Evolutionary conservation across 495 filamentous ascomycete species (phyloP), one percentile per base, ranked within the genome.

Genomic region (Extremus antarcticus): DNA sequence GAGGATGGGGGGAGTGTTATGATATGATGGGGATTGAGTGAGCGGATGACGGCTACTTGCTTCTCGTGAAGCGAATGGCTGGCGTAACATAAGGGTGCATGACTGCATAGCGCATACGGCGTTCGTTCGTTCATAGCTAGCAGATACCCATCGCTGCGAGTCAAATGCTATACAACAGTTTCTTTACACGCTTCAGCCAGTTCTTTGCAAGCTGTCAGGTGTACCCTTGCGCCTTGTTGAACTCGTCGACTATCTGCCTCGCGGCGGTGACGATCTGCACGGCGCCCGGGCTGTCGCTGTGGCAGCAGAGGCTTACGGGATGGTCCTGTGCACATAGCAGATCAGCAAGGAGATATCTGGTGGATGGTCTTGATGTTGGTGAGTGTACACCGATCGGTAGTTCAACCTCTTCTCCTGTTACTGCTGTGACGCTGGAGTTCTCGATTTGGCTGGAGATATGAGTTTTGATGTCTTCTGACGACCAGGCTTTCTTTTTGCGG

Each of bases 401-500:
- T 24, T 70, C 57, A 8, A 78, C 64, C 4, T 66, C 66, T 43
- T 69, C 70, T 1, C 74, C 77, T 57, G 69, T 73, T 10, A 74
- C 65, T 4, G 70, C 71, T 0, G 67, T 73, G 15, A 76, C 76
- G 7, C 71, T 70, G 25, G 66, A 60, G 10, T 68, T 69, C 25
- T 71, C 67, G 21, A 79, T 54, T 54, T 78, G 76, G 47, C 72
- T 66, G 21, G 64, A 51, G 2, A 79, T 71, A 59, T 76, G 75
- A 55, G 65, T 67, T 63, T 72, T 66, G 1, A 73, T 71, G 35
- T 66, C 64, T 7, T 71, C 69, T 1, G 66, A 52, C 29, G 72
- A 70, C 73, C 76, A 78, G 0, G 74, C 69, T 48, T 78, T 77
- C 66, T 79, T 79, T 64, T 78, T 76, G 16, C 77, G 73, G 57